Evolutionary conservation across 768 basidiomycete species (phyloP), one percentile per base, ranked within the genome.

Genomic region (Clitopilus hobsonii): DNA sequence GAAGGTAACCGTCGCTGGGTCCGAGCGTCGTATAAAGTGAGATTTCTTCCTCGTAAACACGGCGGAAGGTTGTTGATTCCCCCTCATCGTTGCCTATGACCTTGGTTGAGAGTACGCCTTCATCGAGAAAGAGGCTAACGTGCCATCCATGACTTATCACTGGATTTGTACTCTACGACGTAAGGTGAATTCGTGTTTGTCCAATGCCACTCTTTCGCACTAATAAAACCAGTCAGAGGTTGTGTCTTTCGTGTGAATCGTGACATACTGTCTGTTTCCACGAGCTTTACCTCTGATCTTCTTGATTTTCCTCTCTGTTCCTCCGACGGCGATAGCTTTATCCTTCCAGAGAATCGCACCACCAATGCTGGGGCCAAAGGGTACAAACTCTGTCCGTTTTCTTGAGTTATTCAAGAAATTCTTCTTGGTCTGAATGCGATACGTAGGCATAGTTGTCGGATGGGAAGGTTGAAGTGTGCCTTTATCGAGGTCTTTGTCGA

Each of bases 401-500:
- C 41, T 45, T 11, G 16, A 20, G 3, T 5, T 2, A 45, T 45
- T 23, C 2, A 45, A 18, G 18, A 18, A 3, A 18, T 11, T 45
- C 4, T 11, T 45, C 22, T 20, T 45, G 4, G 41, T 45, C 18
- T 45, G 10, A 23, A 45, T 45, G 2, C 41, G n/a, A 45, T 45
- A 45, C 4, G 18, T 45, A 10, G 41, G 41, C 41, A 45, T 45
- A 4, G 18, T 45, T 45, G 41, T 20, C 5, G 41, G 41, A 45
- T 54, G 10, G 24, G 53, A 23, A 25, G 36, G 24, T 20, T 26
- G 5, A 48, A 41, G 28, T 13, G 36, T 25, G 51, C 55, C 55
- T 49, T 30, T 58, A 56, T 16, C 60, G 57, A 32, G 61, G 60
- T 26, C 58, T 54, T 38, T 63, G 60, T 58, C 60, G 25, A 22